Evolutionary conservation across 306 rosid species (phyloP).

Genomic region (Glycine tomentella): DNA sequence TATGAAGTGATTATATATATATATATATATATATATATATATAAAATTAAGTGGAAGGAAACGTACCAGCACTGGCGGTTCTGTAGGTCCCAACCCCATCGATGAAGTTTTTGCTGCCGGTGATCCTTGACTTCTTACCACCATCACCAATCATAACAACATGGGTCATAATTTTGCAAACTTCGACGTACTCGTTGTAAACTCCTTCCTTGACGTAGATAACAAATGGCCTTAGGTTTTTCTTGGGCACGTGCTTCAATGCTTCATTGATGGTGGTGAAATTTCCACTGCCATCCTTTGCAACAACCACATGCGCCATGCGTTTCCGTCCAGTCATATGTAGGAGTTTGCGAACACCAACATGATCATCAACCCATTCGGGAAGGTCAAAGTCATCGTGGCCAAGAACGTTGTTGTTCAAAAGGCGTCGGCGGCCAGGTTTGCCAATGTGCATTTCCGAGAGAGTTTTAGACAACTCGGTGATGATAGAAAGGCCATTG

Average conservation of each 20-base stretch:
- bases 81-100: constrained; percentile 62
- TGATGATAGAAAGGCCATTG: constrained; percentile 65
- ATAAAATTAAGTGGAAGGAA: not conserved
- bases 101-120: constrained; percentile 63
- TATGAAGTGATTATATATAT: too few relatives aligned
- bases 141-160: constrained; percentile 79
- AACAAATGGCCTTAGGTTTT: constrained; percentile 48
- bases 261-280: constrained; percentile 66
- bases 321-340: not conserved
- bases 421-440: constrained; percentile 52
- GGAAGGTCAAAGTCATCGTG: constrained; percentile 39
- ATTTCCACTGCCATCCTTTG: constrained; percentile 74
- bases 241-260: constrained; percentile 53
- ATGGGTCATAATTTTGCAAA: constrained; percentile 54
- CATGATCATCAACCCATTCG: constrained; percentile 47
- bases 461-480: constrained; percentile 52
- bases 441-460: not conserved
- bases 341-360: constrained; percentile 49
- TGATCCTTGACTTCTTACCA: constrained; percentile 61
- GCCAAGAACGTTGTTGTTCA: constrained; percentile 32
- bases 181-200: constrained; percentile 61
- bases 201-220: constrained; percentile 73
- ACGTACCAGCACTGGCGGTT: constrained; percentile 70
- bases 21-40: too few relatives aligned
- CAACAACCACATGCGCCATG: constrained; percentile 59